Percentiles rank a stretch among this genome's conserved stretches.
These are phyloP conservation scores for Paracorniculantispora psalliotae DNA, from an alignment of 2,329 filamentous ascomycete species.

Conservation along the genomic window DNA sequence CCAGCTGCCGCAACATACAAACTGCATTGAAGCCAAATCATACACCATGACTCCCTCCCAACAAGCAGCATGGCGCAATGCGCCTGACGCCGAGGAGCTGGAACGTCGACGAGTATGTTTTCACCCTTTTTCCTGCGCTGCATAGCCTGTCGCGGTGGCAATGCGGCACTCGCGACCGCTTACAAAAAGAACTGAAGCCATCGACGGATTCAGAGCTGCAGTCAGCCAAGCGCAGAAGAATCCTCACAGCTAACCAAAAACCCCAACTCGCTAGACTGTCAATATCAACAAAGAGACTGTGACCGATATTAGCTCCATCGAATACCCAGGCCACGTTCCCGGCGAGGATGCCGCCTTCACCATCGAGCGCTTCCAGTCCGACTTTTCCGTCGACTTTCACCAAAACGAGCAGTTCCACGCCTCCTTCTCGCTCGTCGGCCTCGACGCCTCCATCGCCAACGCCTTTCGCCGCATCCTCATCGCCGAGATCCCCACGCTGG, in stretches of 20 bases:
- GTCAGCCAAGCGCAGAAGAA: not conserved
- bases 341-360: slow-evolving; percentile 83
- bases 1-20: slow-evolving; percentile 14
- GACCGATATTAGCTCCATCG: slow-evolving; percentile 79
- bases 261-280: slow-evolving; percentile 59
- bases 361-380: slow-evolving; percentile 64
- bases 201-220: not conserved
- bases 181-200: not conserved
- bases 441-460: slow-evolving; percentile 92
- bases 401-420: slow-evolving; percentile 71
- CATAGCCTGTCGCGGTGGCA: not conserved
- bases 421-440: slow-evolving; percentile 84
- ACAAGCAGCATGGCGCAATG: slow-evolving; percentile 30
- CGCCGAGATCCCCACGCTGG: slow-evolving; percentile 87
- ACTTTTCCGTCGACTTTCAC: slow-evolving; percentile 76
- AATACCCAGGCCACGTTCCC: slow-evolving; percentile 87
- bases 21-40: slow-evolving; percentile 2
- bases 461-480: slow-evolving; percentile 96
- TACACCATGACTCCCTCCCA: slow-evolving; percentile 29
- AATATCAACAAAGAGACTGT: slow-evolving; percentile 87
- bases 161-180: not conserved
- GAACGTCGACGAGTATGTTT: slow-evolving; percentile 54
- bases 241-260: not conserved
- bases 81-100: slow-evolving; percentile 51
- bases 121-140: not conserved